These are phyloP conservation scores for Alternaria sp. DNA, from an alignment of 2,329 filamentous ascomycete species.

Conservation along the genomic window DNA sequence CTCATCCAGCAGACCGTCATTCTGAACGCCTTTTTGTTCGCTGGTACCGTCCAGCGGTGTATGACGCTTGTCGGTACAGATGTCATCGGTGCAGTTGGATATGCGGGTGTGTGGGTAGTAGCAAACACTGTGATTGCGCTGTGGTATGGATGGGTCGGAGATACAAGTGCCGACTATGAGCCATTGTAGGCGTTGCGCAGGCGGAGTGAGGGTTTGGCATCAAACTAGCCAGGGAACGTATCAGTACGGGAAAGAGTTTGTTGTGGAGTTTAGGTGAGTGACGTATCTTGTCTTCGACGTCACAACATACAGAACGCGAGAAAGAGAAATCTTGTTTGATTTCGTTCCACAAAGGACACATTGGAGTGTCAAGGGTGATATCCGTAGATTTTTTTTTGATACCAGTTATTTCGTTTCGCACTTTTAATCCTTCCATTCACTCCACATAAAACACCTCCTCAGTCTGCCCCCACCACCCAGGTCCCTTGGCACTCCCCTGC, in stretches of 20 bases:
- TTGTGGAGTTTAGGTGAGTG: too few relatives aligned
- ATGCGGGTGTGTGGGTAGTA: slow-evolving; percentile 77
- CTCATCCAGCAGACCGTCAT: slow-evolving; percentile 64
- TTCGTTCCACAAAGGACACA: neutral
- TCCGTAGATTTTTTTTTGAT: slow-evolving; percentile 4
- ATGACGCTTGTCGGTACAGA: slow-evolving; percentile 76
- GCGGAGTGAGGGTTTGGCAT: neutral
- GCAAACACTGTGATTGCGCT: slow-evolving; percentile 69
- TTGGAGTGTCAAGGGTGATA: neutral
- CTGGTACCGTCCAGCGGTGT: slow-evolving; percentile 70
- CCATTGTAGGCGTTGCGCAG: slow-evolving; percentile 21
- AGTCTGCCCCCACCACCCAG: slow-evolving; percentile 71
- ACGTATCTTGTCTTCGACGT: rapidly evolving
- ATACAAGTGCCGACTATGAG: slow-evolving; percentile 43
- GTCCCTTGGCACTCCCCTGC: slow-evolving; percentile 35
- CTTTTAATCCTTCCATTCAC: slow-evolving; percentile 10
- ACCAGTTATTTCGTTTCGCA: slow-evolving; percentile 1
- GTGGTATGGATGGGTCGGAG: slow-evolving; percentile 62
- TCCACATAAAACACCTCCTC: slow-evolving; percentile 73
- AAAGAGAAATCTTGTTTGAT: neutral
- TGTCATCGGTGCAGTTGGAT: slow-evolving; percentile 72
- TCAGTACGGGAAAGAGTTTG: neutral
- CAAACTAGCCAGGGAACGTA: neutral
- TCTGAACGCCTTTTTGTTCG: slow-evolving; percentile 56
- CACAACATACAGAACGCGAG: neutral